Evolutionary conservation across 305 asterid genomes (phyloP), one percentile per base, ranked within the genome.

Genomic region (Ajuga reptans): DNA sequence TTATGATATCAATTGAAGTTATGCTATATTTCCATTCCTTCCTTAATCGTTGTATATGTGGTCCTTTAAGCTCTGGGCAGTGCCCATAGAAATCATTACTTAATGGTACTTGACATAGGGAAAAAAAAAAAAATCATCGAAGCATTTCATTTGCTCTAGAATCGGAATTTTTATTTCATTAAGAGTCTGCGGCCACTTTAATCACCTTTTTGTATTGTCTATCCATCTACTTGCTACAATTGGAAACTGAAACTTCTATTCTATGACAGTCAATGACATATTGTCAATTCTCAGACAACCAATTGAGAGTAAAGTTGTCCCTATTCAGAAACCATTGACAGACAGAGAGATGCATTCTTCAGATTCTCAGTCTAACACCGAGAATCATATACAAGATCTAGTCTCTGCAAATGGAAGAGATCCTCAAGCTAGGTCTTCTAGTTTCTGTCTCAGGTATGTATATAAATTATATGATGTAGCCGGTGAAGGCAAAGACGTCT

Each of bases 261-360:
- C 76, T 73, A 27, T 71, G 72, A 43, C 95, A 92, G 98, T 89
- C 58, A 68, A 72, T 68, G 96, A 85, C 70, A 92, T 92, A 83
- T 73, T 90, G 75, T 86, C 92, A 75, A 68, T 81, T 65, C 88
- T 92, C 73, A 85, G 77, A 78, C 87, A 84, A 75, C 89, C 95
- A 45, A 74, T 63, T 75, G 78, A 61, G 66, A 76, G 58, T 52
- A 79, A 80, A 63, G 78, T 66, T 52, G 82, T 24, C 63, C 41
- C 54, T 24, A 47, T 56, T 74, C 79, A 79, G 69, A 73, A 75
- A 57, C 68, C 81, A 53, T 64, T 50, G 52, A 36, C 49, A 42
- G 82, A 74, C 46, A 82, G 64, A 66, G 72, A 66, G 55, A 69
- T 66, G 21, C 75, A 74, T 49, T 68, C 82, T 76, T 79, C 87